Percentiles rank a stretch among this genome's conserved stretches.
phyloP scores from a whole-genome alignment of 192 early-diverging fungal species.

The Linnemannia schmuckeri region DNA sequence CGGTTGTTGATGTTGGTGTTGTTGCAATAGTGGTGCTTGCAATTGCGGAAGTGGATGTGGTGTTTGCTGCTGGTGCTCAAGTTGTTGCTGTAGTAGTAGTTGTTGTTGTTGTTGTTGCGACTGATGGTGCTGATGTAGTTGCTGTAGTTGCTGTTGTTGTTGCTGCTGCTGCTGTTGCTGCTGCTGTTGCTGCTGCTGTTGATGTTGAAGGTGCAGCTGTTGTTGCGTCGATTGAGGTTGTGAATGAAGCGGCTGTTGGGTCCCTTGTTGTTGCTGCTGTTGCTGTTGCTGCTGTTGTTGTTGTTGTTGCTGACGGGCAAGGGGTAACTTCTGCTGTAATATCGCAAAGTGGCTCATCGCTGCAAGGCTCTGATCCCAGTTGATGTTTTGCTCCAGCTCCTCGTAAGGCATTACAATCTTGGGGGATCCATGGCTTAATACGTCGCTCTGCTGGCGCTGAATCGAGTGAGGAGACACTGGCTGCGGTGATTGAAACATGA shows the following conservation, averaged over 20 bases:
- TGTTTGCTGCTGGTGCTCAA: not conserved
- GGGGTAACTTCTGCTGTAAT: slow-evolving; percentile 19
- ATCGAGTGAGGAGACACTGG: not conserved
- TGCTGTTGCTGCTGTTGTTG: slow-evolving; percentile 2
- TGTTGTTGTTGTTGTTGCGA: not conserved
- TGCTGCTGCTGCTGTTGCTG: not conserved
- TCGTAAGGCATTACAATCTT: not conserved
- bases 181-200: slow-evolving; percentile 7
- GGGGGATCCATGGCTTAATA: not conserved
- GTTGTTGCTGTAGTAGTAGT: not conserved
- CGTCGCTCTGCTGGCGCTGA: not conserved
- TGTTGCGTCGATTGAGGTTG: slow-evolving; percentile 1
- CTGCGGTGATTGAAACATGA: not conserved
- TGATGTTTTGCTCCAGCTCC: not conserved
- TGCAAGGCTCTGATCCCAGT: not conserved
- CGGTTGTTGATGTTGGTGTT: not conserved
- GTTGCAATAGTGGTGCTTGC: not conserved
- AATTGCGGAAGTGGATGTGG: not conserved
- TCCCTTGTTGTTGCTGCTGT: slow-evolving; percentile 8
- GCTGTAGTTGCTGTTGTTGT: slow-evolving; percentile 5
- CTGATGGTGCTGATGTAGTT: not conserved
- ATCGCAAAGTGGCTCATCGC: slow-evolving; percentile 15
- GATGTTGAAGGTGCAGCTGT: slow-evolving; percentile 4
- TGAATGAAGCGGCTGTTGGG: not conserved
- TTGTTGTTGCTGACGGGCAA: slow-evolving; percentile 3